A percentile compares a stretch with the other conserved stretches of the same genome.
phyloP scores from a whole-genome alignment of 495 filamentous ascomycete genomes.

The Aspergillus sclerotioniger region DNA sequence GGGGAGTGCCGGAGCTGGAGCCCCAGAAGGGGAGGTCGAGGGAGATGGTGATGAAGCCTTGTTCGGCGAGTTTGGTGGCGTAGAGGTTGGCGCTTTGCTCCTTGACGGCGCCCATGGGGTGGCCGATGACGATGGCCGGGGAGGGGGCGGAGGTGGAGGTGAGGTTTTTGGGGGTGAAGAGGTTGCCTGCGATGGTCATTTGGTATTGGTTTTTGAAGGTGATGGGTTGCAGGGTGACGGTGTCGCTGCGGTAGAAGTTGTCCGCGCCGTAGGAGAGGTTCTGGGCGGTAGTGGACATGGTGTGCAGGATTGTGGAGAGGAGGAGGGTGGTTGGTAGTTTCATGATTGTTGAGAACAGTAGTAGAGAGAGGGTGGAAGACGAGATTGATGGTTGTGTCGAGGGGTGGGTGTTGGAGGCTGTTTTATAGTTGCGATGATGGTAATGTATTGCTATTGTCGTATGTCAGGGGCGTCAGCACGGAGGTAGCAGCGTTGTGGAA shows the following conservation, averaged over 20 bases:
- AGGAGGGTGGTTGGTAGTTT: conserved; percentile 4
- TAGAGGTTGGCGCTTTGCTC: conserved; percentile 41
- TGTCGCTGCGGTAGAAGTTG: conserved; percentile 31
- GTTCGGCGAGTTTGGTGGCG: conserved; percentile 33
- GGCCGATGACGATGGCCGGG: conserved; percentile 26
- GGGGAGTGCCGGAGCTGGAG: conserved; percentile 34
- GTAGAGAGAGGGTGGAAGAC: no score
- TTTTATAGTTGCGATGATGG: no score
- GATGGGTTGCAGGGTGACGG: conserved; percentile 19
- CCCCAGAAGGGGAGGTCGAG: conserved; percentile 39
- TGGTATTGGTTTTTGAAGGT: conserved; percentile 24
- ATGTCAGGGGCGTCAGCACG: no score
- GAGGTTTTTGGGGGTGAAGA: conserved; percentile 20
- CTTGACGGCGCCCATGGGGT: conserved; percentile 40
- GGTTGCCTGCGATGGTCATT: conserved; percentile 22
- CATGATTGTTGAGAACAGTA: conserved; percentile 4
- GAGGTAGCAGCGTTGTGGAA: no score
- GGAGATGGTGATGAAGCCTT: conserved; percentile 37
- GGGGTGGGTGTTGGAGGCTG: no score
- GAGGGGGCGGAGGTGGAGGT: conserved; percentile 12
- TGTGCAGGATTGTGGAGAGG: conserved; percentile 3
- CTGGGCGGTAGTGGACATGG: conserved; percentile 22
- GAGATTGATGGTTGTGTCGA: no score
- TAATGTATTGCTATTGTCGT: no score
- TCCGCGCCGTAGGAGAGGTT: conserved; percentile 31